These are phyloP conservation scores for Ceratobasidium sp. DNA, from an alignment of 1,284 basidiomycete species.

Conservation along the genomic window DNA sequence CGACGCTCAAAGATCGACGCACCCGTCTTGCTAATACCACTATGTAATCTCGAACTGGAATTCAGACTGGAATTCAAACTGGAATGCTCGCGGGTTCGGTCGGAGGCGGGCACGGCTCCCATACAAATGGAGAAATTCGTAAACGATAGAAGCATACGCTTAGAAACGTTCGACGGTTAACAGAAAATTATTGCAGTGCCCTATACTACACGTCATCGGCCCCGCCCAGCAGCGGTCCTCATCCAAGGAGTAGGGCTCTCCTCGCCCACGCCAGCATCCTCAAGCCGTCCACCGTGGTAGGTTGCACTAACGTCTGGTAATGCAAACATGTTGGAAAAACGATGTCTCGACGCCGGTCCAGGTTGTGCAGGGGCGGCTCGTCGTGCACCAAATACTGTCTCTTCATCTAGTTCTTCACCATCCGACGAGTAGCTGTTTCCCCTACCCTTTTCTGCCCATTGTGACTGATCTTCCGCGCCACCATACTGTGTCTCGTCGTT, in stretches of 20 bases:
- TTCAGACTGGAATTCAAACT: slow-evolving; percentile 28
- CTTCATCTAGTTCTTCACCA: slow-evolving; percentile 25
- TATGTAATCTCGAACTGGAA: slow-evolving; percentile 35
- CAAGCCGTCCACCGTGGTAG: slow-evolving; percentile 37
- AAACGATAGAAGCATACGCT: slow-evolving; percentile 20
- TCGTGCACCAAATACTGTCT: slow-evolving; percentile 43
- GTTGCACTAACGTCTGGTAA: slow-evolving; percentile 40
- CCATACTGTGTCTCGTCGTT: slow-evolving; percentile 41
- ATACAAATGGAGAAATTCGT: slow-evolving; percentile 42
- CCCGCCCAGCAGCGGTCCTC: slow-evolving; percentile 26
- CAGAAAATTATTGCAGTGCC: neutral
- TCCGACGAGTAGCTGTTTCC: slow-evolving; percentile 27
- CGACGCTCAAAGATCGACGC: too few species aligned
- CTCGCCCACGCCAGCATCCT: slow-evolving; percentile 39
- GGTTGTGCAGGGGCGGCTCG: slow-evolving; percentile 19
- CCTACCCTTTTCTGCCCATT: slow-evolving; percentile 12
- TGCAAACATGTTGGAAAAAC: slow-evolving; percentile 42
- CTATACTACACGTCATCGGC: slow-evolving; percentile 35
- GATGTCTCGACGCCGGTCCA: slow-evolving; percentile 22
- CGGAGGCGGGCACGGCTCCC: slow-evolving; percentile 35
- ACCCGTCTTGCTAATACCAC: neutral
- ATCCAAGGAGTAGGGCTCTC: slow-evolving; percentile 43
- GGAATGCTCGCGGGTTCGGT: neutral
- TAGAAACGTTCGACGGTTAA: slow-evolving; percentile 27
- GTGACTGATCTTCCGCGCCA: slow-evolving; percentile 23